phyloP scores from a whole-genome alignment of 2,329 filamentous ascomycete species.

The Lasiodiplodia gonubiensis region DNA sequence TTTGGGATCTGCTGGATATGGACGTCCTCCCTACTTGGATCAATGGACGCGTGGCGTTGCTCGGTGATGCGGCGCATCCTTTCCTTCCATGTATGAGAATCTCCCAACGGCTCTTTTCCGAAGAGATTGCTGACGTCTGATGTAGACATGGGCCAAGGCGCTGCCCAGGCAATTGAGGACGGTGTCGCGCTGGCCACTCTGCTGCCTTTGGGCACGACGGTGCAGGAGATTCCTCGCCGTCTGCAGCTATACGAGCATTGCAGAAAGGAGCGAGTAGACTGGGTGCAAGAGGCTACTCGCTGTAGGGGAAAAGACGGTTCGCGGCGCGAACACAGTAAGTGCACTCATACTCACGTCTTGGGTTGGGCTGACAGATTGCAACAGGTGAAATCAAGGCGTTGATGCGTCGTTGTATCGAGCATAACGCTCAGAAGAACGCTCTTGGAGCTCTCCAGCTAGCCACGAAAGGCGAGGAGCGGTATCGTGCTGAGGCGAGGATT shows the following conservation, averaged over 20 bases:
- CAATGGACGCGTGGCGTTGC: slow-evolving; percentile 59
- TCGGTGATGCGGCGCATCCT: slow-evolving; percentile 73
- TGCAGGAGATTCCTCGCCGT: slow-evolving; percentile 45
- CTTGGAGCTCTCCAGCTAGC: background rate
- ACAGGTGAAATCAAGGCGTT: background rate
- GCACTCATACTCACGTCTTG: background rate
- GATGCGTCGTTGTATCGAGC: background rate
- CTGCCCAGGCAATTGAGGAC: slow-evolving; percentile 70
- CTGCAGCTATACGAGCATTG: slow-evolving; percentile 65
- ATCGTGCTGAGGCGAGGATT: background rate
- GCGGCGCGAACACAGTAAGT: background rate
- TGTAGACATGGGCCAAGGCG: slow-evolving; percentile 65
- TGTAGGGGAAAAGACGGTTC: slow-evolving; percentile 54
- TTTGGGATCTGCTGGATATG: slow-evolving; percentile 58
- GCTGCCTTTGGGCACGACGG: slow-evolving; percentile 28
- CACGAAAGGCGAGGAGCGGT: background rate
- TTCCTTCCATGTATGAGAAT: slow-evolving; percentile 62
- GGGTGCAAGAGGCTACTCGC: slow-evolving; percentile 64
- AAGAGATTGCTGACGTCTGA: background rate
- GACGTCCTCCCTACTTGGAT: slow-evolving; percentile 62
- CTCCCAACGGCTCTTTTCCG: background rate
- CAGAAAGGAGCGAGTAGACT: slow-evolving; percentile 62
- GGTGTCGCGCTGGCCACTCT: slow-evolving; percentile 64
- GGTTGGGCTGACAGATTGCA: background rate
- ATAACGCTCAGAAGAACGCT: background rate